phyloP scores from a whole-genome alignment of 2,329 filamentous ascomycete species.

The Xylaria sp. region DNA sequence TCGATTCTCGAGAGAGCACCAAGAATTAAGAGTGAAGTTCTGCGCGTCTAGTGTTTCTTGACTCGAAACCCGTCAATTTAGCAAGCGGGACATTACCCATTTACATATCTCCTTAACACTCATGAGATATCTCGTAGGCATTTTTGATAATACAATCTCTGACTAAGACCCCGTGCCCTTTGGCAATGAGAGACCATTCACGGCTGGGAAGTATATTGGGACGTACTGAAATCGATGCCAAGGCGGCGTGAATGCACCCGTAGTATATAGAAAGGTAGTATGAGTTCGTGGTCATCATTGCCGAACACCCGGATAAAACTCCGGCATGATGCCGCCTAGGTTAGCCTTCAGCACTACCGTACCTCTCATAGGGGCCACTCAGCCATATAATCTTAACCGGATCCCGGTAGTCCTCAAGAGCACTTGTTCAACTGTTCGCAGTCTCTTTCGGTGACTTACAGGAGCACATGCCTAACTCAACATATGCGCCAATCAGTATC shows the following conservation, averaged over 20 bases:
- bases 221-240: constrained; percentile 12
- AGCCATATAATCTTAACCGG: neutral
- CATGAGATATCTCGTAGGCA: neutral
- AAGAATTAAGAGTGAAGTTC: neutral
- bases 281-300: constrained; percentile 14
- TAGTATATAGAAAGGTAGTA: constrained; percentile 2
- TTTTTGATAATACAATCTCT: too few species aligned
- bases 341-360: neutral
- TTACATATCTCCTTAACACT: neutral
- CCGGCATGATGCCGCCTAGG: neutral
- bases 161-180: neutral
- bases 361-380: neutral
- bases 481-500: neutral
- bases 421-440: neutral
- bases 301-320: constrained; percentile 23
- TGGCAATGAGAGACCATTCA: constrained; percentile 12
- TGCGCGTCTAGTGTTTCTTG: neutral
- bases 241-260: constrained; percentile 23
- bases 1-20: neutral
- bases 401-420: neutral
- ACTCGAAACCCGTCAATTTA: neutral
- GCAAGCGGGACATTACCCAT: neutral
- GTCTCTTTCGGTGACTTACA: neutral
- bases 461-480: neutral
- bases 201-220: constrained; percentile 2